Base-by-base conservation (phyloP, 768 basidiomycete species). In the Omphalotus guepiniiformis region DNA sequence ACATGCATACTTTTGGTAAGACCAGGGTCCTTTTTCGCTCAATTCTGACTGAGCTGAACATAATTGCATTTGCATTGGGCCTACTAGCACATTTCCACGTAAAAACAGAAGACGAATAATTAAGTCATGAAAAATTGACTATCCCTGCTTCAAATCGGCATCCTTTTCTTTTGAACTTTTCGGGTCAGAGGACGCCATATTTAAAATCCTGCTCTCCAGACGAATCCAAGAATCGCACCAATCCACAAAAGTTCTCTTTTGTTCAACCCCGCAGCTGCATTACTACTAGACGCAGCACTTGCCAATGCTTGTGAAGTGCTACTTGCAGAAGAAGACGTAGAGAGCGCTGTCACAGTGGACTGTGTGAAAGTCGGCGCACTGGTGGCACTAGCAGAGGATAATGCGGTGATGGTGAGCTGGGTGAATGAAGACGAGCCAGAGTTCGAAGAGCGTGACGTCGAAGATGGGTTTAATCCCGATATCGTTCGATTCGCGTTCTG, bases 401-500 rank as follows among this genome's bases (percentile, higher is more conserved):
- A n/a, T n/a, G 43, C 22, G 25, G 43, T 45, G 27, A 45, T 19
- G 9, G 43, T 45, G 21, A 13, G 22, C 32, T 45, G 43, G 27
- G 29, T 19, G 18, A 35, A 45, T 3, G 43, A 21, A 25, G 18
- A 22, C 9, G 43, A 36, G 12, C 28, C 35, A 37, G 35, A 37
- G 43, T 6, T n/a, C 34, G 43, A 45, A 6, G 7, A 22, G 27
- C 26, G 30, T 22, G 32, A 7, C 34, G 21, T 21, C 13, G 42
- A 32, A 8, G 29, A 21, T 6, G 30, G 18, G 26, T 16, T 15
- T 16, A 37, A 19, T 15, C 35, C n/a, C 19, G 43, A 35, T 16
- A 45, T 13, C 12, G 30, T 45, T 32, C 43, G 34, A 18, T 22
- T 27, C 12, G 46, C 15, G 32, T 39, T 47, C n/a, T 47, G 46